Percentiles rank a stretch among this genome's conserved stretches.
Evolutionary conservation across 1,139 yeast species (phyloP).

Genomic region (Yamadazyma aaseri): DNA sequence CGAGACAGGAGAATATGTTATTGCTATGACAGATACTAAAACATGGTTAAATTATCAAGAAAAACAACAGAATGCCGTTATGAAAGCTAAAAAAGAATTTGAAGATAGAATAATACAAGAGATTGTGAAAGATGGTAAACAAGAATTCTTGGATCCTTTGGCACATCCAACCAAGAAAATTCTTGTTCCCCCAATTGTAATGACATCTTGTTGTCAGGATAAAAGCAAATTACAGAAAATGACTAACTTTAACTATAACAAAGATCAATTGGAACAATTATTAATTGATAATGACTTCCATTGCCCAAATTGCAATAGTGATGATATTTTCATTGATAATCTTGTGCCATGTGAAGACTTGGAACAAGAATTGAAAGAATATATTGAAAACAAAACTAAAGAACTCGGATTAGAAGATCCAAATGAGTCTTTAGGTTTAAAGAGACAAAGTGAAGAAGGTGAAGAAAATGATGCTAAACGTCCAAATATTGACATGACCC

Average conservation of each 20-base stretch:
- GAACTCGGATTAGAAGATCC: constrained; percentile 44
- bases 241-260: constrained; percentile 39
- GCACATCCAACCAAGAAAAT: constrained; percentile 57
- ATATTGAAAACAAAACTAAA: constrained; percentile 43
- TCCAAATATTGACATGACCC: constrained; percentile 20
- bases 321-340: constrained; percentile 74
- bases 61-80: constrained; percentile 52
- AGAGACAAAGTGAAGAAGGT: constrained; percentile 25
- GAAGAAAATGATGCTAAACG: constrained; percentile 28
- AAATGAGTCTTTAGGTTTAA: constrained; percentile 15
- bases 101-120: constrained; percentile 34
- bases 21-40: constrained; percentile 89
- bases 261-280: constrained; percentile 58
- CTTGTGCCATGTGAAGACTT: constrained; percentile 60
- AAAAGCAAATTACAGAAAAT: constrained; percentile 56
- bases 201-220: constrained; percentile 76
- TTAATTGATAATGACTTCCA: constrained; percentile 82
- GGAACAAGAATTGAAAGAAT: constrained; percentile 53
- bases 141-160: constrained; percentile 55
- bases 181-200: constrained; percentile 67
- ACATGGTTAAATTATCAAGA: constrained; percentile 90
- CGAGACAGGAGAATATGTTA: constrained; percentile 93
- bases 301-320: constrained; percentile 82
- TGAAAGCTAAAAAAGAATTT: constrained; percentile 47
- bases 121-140: constrained; percentile 43